Evolutionary conservation across 768 basidiomycete species (phyloP), one percentile per base, ranked within the genome.

Genomic region (Auriscalpium orientale): DNA sequence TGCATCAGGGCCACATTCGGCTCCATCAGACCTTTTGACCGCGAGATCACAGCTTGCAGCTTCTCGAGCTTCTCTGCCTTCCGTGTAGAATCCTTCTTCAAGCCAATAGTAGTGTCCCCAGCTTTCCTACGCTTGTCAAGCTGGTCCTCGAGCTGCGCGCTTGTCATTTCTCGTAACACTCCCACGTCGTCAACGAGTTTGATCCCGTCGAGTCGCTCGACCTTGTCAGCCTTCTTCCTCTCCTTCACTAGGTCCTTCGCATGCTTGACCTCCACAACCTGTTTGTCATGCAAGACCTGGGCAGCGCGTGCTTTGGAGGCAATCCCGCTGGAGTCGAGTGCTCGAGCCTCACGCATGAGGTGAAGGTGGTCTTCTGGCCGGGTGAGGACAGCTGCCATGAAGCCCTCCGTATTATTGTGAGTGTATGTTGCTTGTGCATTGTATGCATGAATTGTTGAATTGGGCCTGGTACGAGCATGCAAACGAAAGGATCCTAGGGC

Each of bases 401-500:
- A 51, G 22, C 22, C 16, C 34, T 51, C 18, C 10, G 50, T 51
- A 18, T 51, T 16, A 10, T 51, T 51, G n/a, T 18, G n/a, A 28
- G n/a, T 51, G 22, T 37, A 51, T 35, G 34, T 51, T 18, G 20
- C 22, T 38, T 18, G 18, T 3, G 50, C 50, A 51, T 51, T 51
- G 6, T 33, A 38, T 10, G 22, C 28, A 15, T 51, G 50, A n/a
- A 38, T 18, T 2, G 50, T 51, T 10, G n/a, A 35, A 21, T 18
- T 18, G 3, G 50, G 35, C 15, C 35, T 51, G 12, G 12, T 20
- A 16, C 21, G 22, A 33, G 35, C n/a, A n/a, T 34, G 22, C 35
- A 33, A 6, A 2, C 55, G 55, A 6, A 18, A 18, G 3, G 22
- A 37, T 2, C 64, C 64, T 9, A 66, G 46, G 5, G 54, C 54